Base-by-base conservation (phyloP, 2,329 filamentous ascomycete genomes). In the Akanthomyces lecanii region DNA sequence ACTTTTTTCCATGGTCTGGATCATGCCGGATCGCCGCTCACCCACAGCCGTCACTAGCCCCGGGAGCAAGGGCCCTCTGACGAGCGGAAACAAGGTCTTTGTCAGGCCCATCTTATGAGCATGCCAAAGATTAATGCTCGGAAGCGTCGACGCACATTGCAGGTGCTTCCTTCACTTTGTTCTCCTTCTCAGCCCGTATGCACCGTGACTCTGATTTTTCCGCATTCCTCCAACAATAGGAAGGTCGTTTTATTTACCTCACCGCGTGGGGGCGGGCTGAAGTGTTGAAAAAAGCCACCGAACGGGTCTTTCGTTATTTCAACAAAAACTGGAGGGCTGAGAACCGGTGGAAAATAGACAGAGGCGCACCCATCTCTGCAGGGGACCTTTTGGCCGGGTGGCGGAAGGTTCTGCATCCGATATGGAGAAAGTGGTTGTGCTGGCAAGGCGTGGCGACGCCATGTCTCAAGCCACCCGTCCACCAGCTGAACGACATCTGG, bases 1-100 rank as follows among this genome's bases (percentile, higher is more conserved):
- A 8, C 38, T 33, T 38, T 44, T 48, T 21, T 61, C 16, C 30
- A 58, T 6, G 44, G 58, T 14, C 53, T 57, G 61, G 61, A 62
- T 62, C 44, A 51, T 42, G 51, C 61, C 61, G 61, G 61, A 57
- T 62, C 61, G 53, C 33, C 61, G 25, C 14, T 11, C 38, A 51
- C 54, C 4, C 11, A 5, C 16, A 18, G 5, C 48, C 58, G 21
- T 40, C 10, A 18, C 38, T 45, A 50, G 47, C 45, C 48, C n/a
- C 23, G 30, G 36, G 45, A 36, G 28, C 56, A 25, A 28, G 52
- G 52, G 51, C 11, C 33, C 5, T 36, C 33, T 36, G 33, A 36
- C 2, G 33, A 36, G 33, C 33, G 33, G 33, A 36, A 36, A 28
- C 45, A 28, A 25, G 12, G 23, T 48, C 23, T 21, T 23, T 48